These are phyloP conservation scores for Fusarium lyarnte DNA, from an alignment of 2,329 filamentous ascomycete genomes.

Conservation along the genomic window DNA sequence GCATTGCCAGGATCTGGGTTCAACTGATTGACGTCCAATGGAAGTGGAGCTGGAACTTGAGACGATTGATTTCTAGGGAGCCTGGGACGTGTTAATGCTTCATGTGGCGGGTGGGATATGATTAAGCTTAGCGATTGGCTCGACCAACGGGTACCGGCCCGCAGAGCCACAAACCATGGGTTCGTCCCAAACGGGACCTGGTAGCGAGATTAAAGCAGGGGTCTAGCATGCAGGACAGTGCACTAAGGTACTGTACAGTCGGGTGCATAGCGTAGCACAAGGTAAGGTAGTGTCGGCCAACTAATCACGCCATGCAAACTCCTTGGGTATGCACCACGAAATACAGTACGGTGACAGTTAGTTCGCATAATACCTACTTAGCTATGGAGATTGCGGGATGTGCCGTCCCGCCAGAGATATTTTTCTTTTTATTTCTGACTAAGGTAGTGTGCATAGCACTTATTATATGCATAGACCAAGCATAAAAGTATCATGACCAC, in stretches of 20 bases:
- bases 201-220: slow-evolving; percentile 39
- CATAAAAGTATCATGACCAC: neutral
- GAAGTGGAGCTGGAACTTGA: neutral
- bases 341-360: neutral
- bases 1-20: slow-evolving; percentile 19
- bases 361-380: neutral
- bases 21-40: neutral
- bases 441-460: neutral
- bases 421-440: neutral
- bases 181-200: slow-evolving; percentile 6
- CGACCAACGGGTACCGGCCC: slow-evolving; percentile 24
- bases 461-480: neutral
- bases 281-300: neutral
- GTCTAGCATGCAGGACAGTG: neutral
- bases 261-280: neutral
- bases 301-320: slow-evolving; percentile 7
- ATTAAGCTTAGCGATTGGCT: slow-evolving; percentile 14
- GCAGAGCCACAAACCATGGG: slow-evolving; percentile 12
- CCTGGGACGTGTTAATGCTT: slow-evolving; percentile 4
- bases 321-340: neutral
- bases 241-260: neutral
- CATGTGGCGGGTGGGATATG: neutral
- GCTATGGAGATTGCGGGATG: slow-evolving; percentile 1
- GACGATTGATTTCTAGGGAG: neutral
- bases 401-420: neutral